These are phyloP conservation scores for Diaporthe caulivora DNA, from an alignment of 2,329 filamentous ascomycete genomes.

Conservation along the genomic window DNA sequence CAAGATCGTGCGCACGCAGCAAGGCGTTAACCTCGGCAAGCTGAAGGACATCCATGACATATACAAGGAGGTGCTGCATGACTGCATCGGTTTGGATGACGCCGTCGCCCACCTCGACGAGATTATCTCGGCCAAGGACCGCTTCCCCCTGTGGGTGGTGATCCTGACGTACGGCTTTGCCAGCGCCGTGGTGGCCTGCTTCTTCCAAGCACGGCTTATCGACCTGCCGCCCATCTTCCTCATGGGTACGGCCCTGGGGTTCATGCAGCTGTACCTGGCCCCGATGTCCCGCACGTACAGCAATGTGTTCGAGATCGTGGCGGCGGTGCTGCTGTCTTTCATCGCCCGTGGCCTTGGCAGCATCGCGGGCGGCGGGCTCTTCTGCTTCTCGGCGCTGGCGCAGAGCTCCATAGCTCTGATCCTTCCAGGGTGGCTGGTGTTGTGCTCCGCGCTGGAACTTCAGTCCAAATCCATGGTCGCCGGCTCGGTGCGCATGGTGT, in stretches of 20 bases:
- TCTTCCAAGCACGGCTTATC: constrained; percentile 81
- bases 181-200: constrained; percentile 81
- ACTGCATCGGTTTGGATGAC: constrained; percentile 78
- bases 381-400: constrained; percentile 79
- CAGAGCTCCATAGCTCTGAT: constrained; percentile 82
- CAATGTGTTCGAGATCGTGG: constrained; percentile 61
- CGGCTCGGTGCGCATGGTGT: constrained; percentile 80
- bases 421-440: constrained; percentile 78
- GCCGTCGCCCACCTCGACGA: constrained; percentile 73
- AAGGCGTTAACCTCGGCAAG: constrained; percentile 80
- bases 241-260: constrained; percentile 80
- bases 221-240: constrained; percentile 72
- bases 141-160: constrained; percentile 60
- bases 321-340: constrained; percentile 74
- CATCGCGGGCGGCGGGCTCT: constrained; percentile 60
- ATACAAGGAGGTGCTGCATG: constrained; percentile 85
- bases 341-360: constrained; percentile 75
- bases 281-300: constrained; percentile 75
- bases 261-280: constrained; percentile 80
- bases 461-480: constrained; percentile 78
- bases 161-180: constrained; percentile 82
- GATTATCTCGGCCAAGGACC: constrained; percentile 59
- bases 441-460: constrained; percentile 68
- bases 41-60: constrained; percentile 81
- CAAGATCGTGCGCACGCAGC: constrained; percentile 76